Evolutionary conservation across 208 protist species (phyloP), one percentile per base, ranked within the genome.

Genomic region (Wallacemonas sp.): DNA sequence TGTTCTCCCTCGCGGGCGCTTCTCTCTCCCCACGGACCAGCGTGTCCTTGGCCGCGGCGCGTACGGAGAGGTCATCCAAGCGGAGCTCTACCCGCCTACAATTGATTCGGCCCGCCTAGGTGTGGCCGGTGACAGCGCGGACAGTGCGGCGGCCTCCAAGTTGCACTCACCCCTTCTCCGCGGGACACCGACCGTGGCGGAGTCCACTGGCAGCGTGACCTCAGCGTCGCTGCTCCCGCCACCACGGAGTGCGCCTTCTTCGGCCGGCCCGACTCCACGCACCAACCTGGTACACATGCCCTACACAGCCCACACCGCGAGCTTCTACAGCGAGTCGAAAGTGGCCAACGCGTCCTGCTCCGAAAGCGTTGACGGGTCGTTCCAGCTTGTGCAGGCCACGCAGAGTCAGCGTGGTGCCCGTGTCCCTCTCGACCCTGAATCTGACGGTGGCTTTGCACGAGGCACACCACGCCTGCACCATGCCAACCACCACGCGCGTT

Each of bases 51-150:
- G 86, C 8, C 68, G 66, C 19, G 86, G 86, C 2, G 68, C 82
- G 21, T 92, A 84, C 65, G 86, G 80, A 15, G 72, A 69, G 17
- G 86, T 92, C 28, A 44, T 87, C 47, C 80, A 71, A 33, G 86
- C 77, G 19, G 78, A 92, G 75, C 75, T 92, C 38, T 84, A 88
- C 67, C 70, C 73, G 9, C 69, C 66, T 8, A 62, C 56, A 5
- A 6, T 55, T 5, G 47, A 55, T 27, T 55, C 47, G 19, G 47
- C 8, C 21, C 47, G 47, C 22, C 8, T 22, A 8, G 19, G 27
- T 11, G 5, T 33, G 47, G 34, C 5, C 8, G 21, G n/a, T 11
- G 47, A 55, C 24, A 27, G 47, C 8, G 24, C 47, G 4, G 47
- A 55, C 24, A 55, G 47, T 31, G 8, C 24, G 27, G 12, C 22